Evolutionary conservation across 176 grass and related monocot genomes (phyloP).

Genomic region (Pharus latifolius): DNA sequence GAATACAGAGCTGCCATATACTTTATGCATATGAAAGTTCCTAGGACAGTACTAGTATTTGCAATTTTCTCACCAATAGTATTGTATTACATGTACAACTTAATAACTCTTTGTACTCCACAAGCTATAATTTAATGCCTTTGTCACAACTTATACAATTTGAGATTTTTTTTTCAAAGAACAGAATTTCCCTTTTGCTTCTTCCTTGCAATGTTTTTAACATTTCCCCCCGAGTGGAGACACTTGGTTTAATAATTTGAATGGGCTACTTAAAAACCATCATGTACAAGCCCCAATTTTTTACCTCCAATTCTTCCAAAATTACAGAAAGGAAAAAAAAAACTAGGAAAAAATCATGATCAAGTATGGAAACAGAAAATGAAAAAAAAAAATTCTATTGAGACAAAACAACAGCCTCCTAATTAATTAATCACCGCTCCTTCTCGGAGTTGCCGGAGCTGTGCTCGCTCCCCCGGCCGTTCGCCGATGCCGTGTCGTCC

Average conservation of each 20-base stretch:
- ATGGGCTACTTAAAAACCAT: slow-evolving; percentile 5
- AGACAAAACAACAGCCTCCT: background rate
- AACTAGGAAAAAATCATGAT: background rate
- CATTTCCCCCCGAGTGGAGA: too few relatives aligned
- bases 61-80: too few relatives aligned
- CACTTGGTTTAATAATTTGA: too few relatives aligned
- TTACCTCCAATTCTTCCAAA: too few relatives aligned
- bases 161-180: too few relatives aligned
- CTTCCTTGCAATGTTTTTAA: background rate
- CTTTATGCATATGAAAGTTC: background rate
- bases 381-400: background rate
- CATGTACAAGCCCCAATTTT: slow-evolving; percentile 30
- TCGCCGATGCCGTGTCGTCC: slow-evolving; percentile 40
- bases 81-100: too few relatives aligned
- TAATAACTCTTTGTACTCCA: too few relatives aligned
- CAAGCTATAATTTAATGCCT: too few relatives aligned
- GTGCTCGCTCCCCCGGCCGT: slow-evolving; percentile 19
- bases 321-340: slow-evolving; percentile 4
- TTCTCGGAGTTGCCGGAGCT: slow-evolving; percentile 18
- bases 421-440: slow-evolving; percentile 28
- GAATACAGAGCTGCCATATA: too few relatives aligned
- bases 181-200: background rate
- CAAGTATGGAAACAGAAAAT: background rate
- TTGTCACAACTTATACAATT: too few relatives aligned
- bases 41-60: background rate